Conservation (phyloP, 768 basidiomycete genomes). For the Galerina sulciceps region DNA sequence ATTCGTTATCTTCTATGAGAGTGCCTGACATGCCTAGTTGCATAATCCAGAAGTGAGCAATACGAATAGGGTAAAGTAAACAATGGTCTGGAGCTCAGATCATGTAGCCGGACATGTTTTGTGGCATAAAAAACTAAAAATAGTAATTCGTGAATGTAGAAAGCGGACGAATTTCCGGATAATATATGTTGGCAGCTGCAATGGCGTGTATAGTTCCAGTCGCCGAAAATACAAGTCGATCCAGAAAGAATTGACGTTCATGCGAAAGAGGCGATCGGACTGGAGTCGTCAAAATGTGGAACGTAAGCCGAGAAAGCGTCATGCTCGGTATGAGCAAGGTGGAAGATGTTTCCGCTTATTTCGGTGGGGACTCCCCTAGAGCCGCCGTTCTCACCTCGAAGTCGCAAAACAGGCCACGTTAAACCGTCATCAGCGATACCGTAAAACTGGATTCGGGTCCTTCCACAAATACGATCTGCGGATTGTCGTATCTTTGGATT, state of each 20-base stretch:
- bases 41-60: constrained; percentile 21
- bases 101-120: constrained; percentile 19
- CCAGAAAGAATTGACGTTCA: constrained; percentile 18
- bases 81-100: constrained; percentile 17
- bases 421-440: constrained; percentile 16
- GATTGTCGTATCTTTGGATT: constrained; percentile 16
- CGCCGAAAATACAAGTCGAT: constrained; percentile 18
- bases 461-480: constrained; percentile 15
- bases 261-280: constrained; percentile 19
- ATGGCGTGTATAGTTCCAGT: constrained; percentile 7
- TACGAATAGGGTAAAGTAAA: constrained; percentile 23
- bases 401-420: constrained; percentile 16
- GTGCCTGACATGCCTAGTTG: constrained; percentile 24
- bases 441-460: constrained; percentile 17
- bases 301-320: constrained; percentile 18
- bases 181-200: constrained; percentile 12
- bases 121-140: constrained; percentile 21
- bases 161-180: constrained; percentile 19
- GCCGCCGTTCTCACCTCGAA: constrained; percentile 19
- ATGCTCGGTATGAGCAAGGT: constrained; percentile 14
- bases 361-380: constrained; percentile 17
- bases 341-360: constrained; percentile 20
- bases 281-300: constrained; percentile 13
- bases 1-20: constrained; percentile 21
- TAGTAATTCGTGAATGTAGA: constrained; percentile 10